Base-by-base conservation (phyloP, 495 filamentous ascomycete species). In the Chaetomium tenue region DNA sequence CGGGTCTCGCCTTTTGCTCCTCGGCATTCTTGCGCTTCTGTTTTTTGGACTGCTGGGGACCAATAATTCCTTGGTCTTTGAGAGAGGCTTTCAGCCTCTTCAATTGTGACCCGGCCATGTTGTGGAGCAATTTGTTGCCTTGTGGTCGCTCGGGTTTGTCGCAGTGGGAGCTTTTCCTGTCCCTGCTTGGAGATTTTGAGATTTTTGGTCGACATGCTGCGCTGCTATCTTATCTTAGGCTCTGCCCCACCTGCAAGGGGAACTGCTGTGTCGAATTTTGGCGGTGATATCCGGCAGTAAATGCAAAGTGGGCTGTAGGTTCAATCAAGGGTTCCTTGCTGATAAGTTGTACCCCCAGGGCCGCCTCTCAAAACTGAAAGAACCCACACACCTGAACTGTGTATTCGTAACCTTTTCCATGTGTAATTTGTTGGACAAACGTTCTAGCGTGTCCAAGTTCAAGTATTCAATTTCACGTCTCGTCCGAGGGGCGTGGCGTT, bases 1-100 rank as follows among this genome's bases (percentile, higher is more conserved):
- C 86, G 66, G 84, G 83, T 51, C 78, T 79, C 54, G 79, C 79
- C 53, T 81, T 82, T 46, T 84, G 84, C 72, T 85, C 81, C 72
- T 88, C 86, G 44, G 82, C 83, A 74, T 87, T 86, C 74, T 89
- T 84, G 69, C 88, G 89, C 72, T 88, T 90, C 70, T 96, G 86
- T 76, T 96, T 96, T 72, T 97, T 97, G 22, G 91, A 94, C 71
- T 95, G 85, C 71, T 93, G 92, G 5, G 90, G 91, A 3, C 91
- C 90, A 53, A 91, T 87, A 37, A 98, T 87, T 25, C 94, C 93
- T 63, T 92, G 90, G 33, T 95, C 90, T 63, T 86, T 84, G 15
- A 98, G 83, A 7, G 92, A 96, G 63, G 89, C 81, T 77, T 96
- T 98, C 18, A 98, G 84, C 77, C 92, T 91, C 76, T 98, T 98